phyloP scores from a whole-genome alignment of 2,329 filamentous ascomycete genomes.

The Ambrosiella beaveri region DNA sequence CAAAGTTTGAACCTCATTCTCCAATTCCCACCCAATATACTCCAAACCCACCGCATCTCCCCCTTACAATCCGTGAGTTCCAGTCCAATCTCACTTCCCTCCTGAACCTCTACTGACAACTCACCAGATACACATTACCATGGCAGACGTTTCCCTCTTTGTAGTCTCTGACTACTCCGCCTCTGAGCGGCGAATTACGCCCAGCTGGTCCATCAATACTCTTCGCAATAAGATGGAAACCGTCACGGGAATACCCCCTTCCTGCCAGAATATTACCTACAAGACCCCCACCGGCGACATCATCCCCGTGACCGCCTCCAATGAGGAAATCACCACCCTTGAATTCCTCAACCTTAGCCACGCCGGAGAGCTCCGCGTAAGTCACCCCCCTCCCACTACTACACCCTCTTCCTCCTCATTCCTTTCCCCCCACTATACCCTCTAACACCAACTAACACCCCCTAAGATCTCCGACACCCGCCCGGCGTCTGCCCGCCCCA shows the following conservation, averaged over 20 bases:
- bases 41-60: too few species aligned
- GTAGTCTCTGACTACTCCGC: slow-evolving; percentile 60
- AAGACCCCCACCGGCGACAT: slow-evolving; percentile 40
- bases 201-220: slow-evolving; percentile 73
- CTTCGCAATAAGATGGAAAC: slow-evolving; percentile 80
- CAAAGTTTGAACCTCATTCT: too few species aligned
- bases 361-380: slow-evolving; percentile 67
- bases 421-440: neutral
- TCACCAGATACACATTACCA: slow-evolving; percentile 16
- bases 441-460: slow-evolving; percentile 8
- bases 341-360: slow-evolving; percentile 48
- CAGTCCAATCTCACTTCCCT: neutral
- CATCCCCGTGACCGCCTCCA: slow-evolving; percentile 47
- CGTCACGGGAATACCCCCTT: slow-evolving; percentile 78
- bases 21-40: too few species aligned
- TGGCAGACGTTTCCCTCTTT: slow-evolving; percentile 59
- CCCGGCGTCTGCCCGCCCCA: slow-evolving; percentile 54
- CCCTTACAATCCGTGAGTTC: neutral
- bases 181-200: slow-evolving; percentile 80
- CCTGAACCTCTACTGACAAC: neutral
- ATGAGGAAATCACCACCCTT: slow-evolving; percentile 55
- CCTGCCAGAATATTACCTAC: slow-evolving; percentile 57
- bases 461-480: slow-evolving; percentile 61
- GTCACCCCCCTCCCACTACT: slow-evolving; percentile 21
- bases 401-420: neutral